A percentile compares a stretch with the other conserved stretches of the same genome.
Evolutionary conservation across 129 eudicot species (phyloP).

Genomic region (Chrysanthemum seticuspe): DNA sequence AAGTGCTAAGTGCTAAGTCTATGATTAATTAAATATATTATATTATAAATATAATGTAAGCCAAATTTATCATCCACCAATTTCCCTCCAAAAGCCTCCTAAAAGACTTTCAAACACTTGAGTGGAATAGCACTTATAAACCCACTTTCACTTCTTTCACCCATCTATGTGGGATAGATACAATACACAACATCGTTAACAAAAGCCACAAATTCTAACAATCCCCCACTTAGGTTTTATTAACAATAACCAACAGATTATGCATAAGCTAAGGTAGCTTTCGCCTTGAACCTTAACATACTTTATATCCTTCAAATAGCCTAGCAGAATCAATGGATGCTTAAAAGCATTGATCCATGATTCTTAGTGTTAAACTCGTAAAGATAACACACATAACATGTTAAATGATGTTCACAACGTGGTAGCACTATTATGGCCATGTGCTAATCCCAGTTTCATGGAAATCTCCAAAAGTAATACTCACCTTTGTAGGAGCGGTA

Average conservation of each 20-base stretch:
- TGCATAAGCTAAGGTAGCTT: conserved; percentile 2
- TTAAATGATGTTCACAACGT: neutral
- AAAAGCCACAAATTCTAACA: no score
- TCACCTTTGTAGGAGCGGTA: neutral
- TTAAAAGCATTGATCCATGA: neutral
- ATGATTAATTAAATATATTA: no score
- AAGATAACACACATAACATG: neutral
- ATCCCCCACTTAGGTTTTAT: conserved; percentile 13
- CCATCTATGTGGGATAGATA: no score
- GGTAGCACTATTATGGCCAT: conserved; percentile 8
- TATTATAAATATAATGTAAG: no score
- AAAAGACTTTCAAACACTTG: no score
- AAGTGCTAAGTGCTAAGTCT: no score
- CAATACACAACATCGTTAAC: no score
- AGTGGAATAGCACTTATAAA: no score
- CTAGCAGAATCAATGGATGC: no score
- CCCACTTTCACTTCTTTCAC: no score
- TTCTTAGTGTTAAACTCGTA: neutral
- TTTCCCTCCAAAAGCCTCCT: no score
- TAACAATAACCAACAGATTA: neutral
- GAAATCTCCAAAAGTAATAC: neutral
- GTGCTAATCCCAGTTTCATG: neutral
- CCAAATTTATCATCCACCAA: no score
- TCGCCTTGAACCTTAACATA: neutral
- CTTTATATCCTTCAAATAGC: neutral